Conservation (phyloP, 495 filamentous ascomycete species). For the Terfezia claveryi region DNA sequence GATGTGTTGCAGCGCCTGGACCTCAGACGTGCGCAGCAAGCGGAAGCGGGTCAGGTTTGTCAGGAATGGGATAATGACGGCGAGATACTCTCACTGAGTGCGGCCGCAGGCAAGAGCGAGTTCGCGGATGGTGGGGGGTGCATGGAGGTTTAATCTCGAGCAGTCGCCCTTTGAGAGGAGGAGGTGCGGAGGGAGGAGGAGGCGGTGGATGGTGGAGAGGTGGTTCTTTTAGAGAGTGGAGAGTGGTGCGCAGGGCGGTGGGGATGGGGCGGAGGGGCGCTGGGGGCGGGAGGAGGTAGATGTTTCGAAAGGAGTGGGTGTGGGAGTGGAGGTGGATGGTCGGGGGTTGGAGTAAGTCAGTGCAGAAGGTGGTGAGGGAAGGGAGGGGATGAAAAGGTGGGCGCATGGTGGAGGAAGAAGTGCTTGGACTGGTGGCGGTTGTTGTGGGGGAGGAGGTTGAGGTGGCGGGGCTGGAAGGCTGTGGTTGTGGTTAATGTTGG, state of each 20-base stretch:
- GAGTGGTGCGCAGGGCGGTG: background rate
- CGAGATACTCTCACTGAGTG: background rate
- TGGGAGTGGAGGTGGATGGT: background rate
- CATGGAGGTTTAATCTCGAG: background rate
- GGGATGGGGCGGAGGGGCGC: background rate
- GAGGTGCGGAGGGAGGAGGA: background rate
- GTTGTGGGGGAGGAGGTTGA: background rate
- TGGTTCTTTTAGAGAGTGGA: background rate
- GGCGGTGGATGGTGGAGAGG: background rate
- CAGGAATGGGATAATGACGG: background rate
- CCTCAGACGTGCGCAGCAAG: background rate
- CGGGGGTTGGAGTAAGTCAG: background rate
- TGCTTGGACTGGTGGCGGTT: background rate
- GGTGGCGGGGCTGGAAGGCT: too few species aligned
- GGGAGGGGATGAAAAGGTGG: background rate
- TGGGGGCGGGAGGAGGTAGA: background rate
- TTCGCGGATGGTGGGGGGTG: background rate
- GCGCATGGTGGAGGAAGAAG: background rate
- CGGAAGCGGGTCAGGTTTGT: background rate
- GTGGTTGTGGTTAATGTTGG: too few species aligned
- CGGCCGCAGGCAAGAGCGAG: background rate
- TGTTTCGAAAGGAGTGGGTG: background rate
- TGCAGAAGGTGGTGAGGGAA: background rate
- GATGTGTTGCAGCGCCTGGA: background rate
- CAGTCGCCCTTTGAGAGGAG: background rate